phyloP scores from a whole-genome alignment of 2,329 filamentous ascomycete species.

The Fusarium sp. region DNA sequence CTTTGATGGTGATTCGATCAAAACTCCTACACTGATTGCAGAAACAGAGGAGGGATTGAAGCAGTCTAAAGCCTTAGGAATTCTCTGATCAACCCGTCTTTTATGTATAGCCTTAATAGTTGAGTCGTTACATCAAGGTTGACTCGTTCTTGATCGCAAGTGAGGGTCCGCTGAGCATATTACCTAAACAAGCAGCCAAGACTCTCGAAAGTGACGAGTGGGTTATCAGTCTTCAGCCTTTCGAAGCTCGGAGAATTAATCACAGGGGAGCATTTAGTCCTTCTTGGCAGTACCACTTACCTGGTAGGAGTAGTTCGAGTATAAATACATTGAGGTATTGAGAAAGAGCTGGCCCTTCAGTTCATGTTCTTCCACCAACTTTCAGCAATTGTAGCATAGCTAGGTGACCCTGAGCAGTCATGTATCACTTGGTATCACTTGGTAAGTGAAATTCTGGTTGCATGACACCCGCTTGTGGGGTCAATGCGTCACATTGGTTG shows the following conservation, averaged over 20 bases:
- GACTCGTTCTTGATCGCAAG: too few relatives aligned
- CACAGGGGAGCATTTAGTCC: neutral
- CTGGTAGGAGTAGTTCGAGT: neutral
- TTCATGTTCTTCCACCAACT: too few relatives aligned
- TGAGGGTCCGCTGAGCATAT: neutral
- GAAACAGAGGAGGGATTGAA: too few relatives aligned
- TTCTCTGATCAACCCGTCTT: neutral
- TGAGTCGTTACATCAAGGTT: neutral
- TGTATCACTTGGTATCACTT: too few relatives aligned
- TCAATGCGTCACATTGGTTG: too few relatives aligned
- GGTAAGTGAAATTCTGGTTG: too few relatives aligned
- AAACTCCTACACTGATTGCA: too few relatives aligned
- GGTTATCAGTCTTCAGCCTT: neutral
- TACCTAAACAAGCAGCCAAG: neutral
- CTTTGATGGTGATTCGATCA: too few relatives aligned
- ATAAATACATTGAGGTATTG: neutral
- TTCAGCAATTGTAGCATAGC: too few relatives aligned
- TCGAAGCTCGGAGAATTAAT: neutral
- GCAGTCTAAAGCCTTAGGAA: too few relatives aligned
- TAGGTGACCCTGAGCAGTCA: too few relatives aligned
- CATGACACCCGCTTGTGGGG: neutral
- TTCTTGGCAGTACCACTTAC: neutral
- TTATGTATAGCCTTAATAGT: accelerated
- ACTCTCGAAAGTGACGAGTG: neutral
- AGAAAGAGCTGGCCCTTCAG: too few relatives aligned